Evolutionary conservation across 371 early-diverging fungal species (phyloP), one percentile per base, ranked within the genome.

Genomic region (Nematocida ausubeli): DNA sequence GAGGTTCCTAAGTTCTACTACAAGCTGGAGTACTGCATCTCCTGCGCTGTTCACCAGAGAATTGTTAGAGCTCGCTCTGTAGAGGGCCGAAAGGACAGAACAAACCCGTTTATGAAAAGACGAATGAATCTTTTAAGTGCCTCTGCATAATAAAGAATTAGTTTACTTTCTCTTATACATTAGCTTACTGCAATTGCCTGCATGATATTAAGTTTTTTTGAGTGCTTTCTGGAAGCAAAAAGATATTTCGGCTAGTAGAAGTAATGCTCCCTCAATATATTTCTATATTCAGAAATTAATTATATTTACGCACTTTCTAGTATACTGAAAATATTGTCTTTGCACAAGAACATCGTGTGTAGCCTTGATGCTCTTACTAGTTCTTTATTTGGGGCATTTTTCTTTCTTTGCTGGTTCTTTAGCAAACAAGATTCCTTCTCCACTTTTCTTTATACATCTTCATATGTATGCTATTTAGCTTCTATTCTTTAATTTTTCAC

Each of bases 1-100:
- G 92, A 92, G 79, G 89, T 96, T 78, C 98, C 98, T 88, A 95
- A 94, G 89, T 89, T 94, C 84, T 95, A 93, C 89, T 89, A 93
- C 89, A 95, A 96, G 90, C 89, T 90, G 81, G 92, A 92, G 85
- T 92, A 94, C 90, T 97, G 98, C 87, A 88, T 97, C 81, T 92
- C 93, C 66, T 96, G 98, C 89, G 98, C 95, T 69, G 94, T 96
- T 84, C 96, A 96, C 90, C 87, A 91, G 81, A 91, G 92, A 87
- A 89, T 94, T 68, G 96, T 97, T 81, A 92, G 94, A 89, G 94
- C 94, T 60, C 92, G 98, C 86, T 92, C 93, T 82, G 87, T 88
- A 81, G 89, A 85, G 49, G 92, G 89, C 84, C 92, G 96, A 86
- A 91, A 93, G 84, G 91, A 90, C 89, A 91, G 97, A 87, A 88